Evolutionary conservation across 2,329 filamentous ascomycete species (phyloP).

Genomic region (Uncinocarpus reesii): DNA sequence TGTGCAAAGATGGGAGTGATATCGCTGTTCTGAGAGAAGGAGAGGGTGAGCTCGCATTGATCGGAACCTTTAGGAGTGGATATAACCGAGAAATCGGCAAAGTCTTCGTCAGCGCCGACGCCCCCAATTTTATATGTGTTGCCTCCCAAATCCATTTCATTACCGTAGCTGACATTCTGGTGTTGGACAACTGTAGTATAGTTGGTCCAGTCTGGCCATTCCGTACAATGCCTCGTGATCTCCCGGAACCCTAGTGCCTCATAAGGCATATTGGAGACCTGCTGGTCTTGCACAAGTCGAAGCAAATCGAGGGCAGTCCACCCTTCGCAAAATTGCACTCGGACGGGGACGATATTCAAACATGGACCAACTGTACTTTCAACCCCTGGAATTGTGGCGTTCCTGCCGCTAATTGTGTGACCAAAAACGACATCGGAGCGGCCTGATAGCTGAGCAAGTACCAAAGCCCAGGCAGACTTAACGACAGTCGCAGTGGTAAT

Average conservation of each 20-base stretch:
- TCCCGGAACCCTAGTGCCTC: slow-evolving; percentile 48
- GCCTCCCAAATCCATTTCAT: slow-evolving; percentile 30
- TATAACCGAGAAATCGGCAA: slow-evolving; percentile 33
- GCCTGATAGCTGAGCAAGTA: slow-evolving; percentile 46
- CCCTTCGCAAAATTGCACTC: slow-evolving; percentile 44
- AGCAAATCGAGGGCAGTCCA: slow-evolving; percentile 48
- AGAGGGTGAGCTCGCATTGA: slow-evolving; percentile 29
- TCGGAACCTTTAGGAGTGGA: slow-evolving; percentile 29
- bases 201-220: slow-evolving; percentile 34
- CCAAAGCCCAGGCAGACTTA: slow-evolving; percentile 57
- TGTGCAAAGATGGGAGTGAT: slow-evolving; percentile 27
- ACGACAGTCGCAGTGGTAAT: slow-evolving; percentile 55
- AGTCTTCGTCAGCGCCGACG: slow-evolving; percentile 32
- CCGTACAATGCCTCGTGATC: slow-evolving; percentile 39
- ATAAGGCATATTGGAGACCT: slow-evolving; percentile 46
- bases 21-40: slow-evolving; percentile 31
- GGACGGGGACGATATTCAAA: slow-evolving; percentile 57
- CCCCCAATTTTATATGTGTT: slow-evolving; percentile 33
- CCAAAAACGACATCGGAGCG: slow-evolving; percentile 53
- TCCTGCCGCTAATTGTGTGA: slow-evolving; percentile 56
- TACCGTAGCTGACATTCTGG: slow-evolving; percentile 30
- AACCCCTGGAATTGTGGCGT: slow-evolving; percentile 46
- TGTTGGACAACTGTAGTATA: slow-evolving; percentile 36
- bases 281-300: slow-evolving; percentile 46
- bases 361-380: slow-evolving; percentile 54